Conservation (phyloP, 768 basidiomycete species). For the Mycena capillaripes region DNA sequence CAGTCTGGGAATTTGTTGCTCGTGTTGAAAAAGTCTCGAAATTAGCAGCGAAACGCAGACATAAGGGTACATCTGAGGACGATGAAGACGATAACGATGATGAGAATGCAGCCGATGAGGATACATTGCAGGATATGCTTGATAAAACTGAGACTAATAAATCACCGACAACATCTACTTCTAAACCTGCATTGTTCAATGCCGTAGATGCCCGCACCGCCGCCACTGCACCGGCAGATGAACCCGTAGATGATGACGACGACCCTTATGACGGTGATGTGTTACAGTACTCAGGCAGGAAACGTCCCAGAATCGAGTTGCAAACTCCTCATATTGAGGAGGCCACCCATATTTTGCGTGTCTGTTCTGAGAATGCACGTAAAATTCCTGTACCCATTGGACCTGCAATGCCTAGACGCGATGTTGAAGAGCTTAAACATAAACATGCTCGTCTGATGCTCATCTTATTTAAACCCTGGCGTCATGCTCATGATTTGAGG, state of each 20-base stretch:
- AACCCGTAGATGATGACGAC: too few relatives aligned
- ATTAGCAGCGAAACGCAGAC: not conserved
- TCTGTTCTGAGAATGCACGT: not conserved
- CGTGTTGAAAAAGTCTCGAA: not conserved
- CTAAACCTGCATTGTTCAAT: too few relatives aligned
- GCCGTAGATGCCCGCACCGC: too few relatives aligned
- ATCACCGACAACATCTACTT: too few relatives aligned
- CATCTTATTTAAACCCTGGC: not conserved
- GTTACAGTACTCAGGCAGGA: too few relatives aligned
- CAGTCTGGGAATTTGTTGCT: not conserved
- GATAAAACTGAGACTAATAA: too few relatives aligned
- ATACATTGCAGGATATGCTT: too few relatives aligned
- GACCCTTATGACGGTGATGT: too few relatives aligned
- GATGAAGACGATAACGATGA: not conserved
- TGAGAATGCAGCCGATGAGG: not conserved
- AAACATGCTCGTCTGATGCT: not conserved
- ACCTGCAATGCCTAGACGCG: not conserved
- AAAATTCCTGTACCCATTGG: not conserved
- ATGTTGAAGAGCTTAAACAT: not conserved
- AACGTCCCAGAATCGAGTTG: too few relatives aligned
- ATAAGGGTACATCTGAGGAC: not conserved
- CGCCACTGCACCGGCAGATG: too few relatives aligned
- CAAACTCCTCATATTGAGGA: not conserved
- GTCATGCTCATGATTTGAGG: not conserved
- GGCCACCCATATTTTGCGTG: not conserved